These are phyloP conservation scores for Glycine tomentella DNA, from an alignment of 306 rosid genomes.

Conservation along the genomic window DNA sequence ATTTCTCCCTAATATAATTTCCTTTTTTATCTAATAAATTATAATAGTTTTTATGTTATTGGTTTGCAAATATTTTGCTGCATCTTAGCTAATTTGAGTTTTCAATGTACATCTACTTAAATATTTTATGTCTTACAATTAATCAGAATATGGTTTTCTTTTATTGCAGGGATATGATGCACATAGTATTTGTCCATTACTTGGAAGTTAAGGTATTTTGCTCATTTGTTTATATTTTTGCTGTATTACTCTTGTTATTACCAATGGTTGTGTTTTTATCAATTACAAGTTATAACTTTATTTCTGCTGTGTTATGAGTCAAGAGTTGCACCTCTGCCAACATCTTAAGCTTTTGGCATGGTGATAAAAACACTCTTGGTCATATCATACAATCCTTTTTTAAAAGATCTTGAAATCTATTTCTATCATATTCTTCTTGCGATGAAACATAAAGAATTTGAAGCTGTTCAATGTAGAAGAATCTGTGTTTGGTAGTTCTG, in stretches of 20 bases:
- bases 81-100: conserved; percentile 30
- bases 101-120: background rate
- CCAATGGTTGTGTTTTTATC: no score
- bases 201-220: conserved; percentile 85
- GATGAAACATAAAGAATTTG: conserved; percentile 21
- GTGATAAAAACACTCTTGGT: background rate
- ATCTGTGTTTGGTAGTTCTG: conserved; percentile 23
- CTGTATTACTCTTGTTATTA: background rate
- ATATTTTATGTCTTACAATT: conserved; percentile 13
- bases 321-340: no score
- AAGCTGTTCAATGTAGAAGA: conserved; percentile 24
- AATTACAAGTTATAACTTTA: no score
- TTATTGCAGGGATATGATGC: conserved; percentile 85
- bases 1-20: conserved; percentile 6
- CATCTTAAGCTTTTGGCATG: no score
- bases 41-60: conserved; percentile 19
- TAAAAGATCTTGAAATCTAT: conserved; percentile 5
- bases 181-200: conserved; percentile 95
- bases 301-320: no score
- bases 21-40: conserved; percentile 3
- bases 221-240: conserved; percentile 13
- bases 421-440: conserved; percentile 23
- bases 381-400: background rate
- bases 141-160: conserved; percentile 39
- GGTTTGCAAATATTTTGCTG: background rate